Conservation (phyloP, 306 rosid genomes). For the Betula pendula region DNA sequence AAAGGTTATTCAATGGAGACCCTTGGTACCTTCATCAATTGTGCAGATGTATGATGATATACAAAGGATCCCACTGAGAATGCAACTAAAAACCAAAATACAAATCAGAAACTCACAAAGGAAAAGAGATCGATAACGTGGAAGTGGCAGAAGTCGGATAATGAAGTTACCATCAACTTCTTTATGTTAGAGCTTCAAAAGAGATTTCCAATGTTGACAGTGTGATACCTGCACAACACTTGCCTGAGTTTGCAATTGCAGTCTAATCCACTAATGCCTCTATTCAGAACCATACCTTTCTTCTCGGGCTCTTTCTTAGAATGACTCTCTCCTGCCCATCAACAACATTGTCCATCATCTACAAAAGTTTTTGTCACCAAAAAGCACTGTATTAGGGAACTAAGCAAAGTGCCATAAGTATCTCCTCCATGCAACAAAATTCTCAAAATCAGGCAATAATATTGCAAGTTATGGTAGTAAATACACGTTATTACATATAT, state of each 20-base stretch:
- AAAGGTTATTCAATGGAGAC: constrained; percentile 12
- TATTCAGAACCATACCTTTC: constrained; percentile 26
- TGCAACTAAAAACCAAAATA: neutral
- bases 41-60: constrained; percentile 5
- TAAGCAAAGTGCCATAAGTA: neutral
- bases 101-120: neutral
- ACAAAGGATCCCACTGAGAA: constrained; percentile 14
- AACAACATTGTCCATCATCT: neutral
- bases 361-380: neutral
- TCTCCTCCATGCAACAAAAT: neutral
- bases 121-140: neutral
- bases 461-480: neutral
- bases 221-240: constrained; percentile 28
- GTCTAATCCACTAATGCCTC: neutral
- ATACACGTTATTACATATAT: no score
- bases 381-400: constrained; percentile 4
- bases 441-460: neutral
- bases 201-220: constrained; percentile 34
- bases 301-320: constrained; percentile 23
- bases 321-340: neutral
- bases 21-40: constrained; percentile 21
- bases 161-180: constrained; percentile 32
- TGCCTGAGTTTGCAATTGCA: constrained; percentile 13
- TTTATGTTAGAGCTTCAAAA: constrained; percentile 30
- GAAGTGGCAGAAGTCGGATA: neutral